A percentile compares a stretch with the other conserved stretches of the same genome.
Conservation (phyloP, 2,329 filamentous ascomycete species). For the Alternaria ethzedia region DNA sequence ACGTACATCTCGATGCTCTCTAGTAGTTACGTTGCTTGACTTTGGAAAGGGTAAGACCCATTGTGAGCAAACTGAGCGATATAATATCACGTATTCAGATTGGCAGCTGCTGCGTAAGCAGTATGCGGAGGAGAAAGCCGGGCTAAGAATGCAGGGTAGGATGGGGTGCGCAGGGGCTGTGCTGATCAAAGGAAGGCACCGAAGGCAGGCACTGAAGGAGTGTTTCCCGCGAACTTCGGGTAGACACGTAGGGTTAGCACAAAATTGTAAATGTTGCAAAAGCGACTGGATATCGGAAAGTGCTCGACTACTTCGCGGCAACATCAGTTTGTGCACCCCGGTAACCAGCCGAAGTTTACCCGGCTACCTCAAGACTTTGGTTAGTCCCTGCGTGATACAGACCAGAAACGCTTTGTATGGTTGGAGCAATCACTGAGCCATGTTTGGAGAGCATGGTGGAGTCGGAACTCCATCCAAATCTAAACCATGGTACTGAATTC, state of each 20-base stretch:
- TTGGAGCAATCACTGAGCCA: background rate
- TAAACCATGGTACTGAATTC: background rate
- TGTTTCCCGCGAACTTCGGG: slow-evolving; percentile 11
- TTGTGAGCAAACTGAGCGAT: slow-evolving; percentile 33
- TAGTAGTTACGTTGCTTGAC: slow-evolving; percentile 30
- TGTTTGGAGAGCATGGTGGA: background rate
- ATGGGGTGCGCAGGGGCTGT: background rate
- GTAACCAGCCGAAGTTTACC: background rate
- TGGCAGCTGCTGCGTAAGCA: background rate
- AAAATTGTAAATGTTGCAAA: background rate
- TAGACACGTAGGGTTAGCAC: background rate
- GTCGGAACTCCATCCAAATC: background rate
- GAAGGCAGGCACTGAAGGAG: background rate
- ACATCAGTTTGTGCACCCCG: no score
- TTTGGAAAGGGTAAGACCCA: slow-evolving; percentile 28
- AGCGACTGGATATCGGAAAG: background rate
- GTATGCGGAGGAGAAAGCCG: background rate
- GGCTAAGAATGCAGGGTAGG: background rate
- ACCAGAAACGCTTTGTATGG: background rate
- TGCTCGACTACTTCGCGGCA: background rate
- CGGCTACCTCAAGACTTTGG: background rate
- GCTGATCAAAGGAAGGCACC: background rate
- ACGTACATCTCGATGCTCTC: slow-evolving; percentile 30
- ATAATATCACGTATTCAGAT: slow-evolving; percentile 29
- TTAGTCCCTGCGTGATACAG: background rate